Base-by-base conservation (phyloP, 2,329 filamentous ascomycete genomes). In the Westerdykella aurantiaca region DNA sequence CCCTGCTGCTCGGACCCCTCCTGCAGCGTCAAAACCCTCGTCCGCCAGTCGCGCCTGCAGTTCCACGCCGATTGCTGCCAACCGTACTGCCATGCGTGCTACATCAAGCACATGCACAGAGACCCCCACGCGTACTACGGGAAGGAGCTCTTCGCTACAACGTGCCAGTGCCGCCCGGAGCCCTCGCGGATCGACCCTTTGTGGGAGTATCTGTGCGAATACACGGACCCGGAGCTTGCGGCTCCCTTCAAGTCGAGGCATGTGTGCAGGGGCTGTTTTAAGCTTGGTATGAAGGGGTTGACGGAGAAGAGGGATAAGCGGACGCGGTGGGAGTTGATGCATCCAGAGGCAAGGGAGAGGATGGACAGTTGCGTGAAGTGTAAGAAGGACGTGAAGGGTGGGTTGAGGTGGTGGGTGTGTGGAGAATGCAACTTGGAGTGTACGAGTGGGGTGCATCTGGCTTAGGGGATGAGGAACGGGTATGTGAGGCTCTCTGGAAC, bases 401-500 rank as follows among this genome's bases (percentile, higher is more conserved):
- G 56, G 3, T 53, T 54, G 1, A 51, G 53, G 34, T 62, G 55
- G 51, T 61, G 59, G 59, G 47, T 63, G 16, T 59, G 57, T 39
- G 16, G 14, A 16, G 17, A 1, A 4, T 60, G 59, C 48, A 7
- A 31, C 11, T 50, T 44, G 34, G 58, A 51, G 39, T 51, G 49
- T 44, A 37, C 38, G 25, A 47, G 37, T 41, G 29, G 29, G 17
- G 6, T 55, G 14, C 52, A 56, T 31, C 34, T 41, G 37, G 45
- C 47, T 18, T 54, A 50, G 49, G 45, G 39, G 5, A 37, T 18
- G 38, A 18, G 18, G 6, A 17, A 10, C 0, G 43, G 48, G 16
- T n/a, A 13, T 14, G 5, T 14, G 10, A 21, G 13, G 34, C 14
- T 17, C 7, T 13, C 7, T 16, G 18, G 13, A 11, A 13, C 7